A percentile compares a stretch with the other conserved stretches of the same genome.
phyloP scores from a whole-genome alignment of 176 grass and related monocot species.

The Triticum turgidum region DNA sequence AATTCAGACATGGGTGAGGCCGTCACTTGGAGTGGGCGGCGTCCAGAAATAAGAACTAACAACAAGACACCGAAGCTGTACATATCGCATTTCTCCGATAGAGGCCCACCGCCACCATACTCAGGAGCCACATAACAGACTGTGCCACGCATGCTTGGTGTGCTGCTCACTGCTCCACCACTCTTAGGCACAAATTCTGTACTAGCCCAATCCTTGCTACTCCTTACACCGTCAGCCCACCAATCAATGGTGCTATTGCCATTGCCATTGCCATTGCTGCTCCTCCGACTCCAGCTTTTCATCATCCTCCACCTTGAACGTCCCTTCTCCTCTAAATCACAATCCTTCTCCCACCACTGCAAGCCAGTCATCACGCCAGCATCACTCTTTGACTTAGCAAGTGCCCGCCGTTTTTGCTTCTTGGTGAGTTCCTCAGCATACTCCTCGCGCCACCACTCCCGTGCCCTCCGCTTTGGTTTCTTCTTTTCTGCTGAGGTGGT shows the following conservation, averaged over 20 bases:
- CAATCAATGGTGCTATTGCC: conserved; percentile 37
- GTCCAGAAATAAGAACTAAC: conserved; percentile 84
- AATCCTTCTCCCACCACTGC: conserved; percentile 84
- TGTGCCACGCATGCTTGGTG: conserved; percentile 94
- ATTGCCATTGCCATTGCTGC: conserved; percentile 40
- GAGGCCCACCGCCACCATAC: conserved; percentile 64
- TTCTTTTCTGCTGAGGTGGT: conserved; percentile 41
- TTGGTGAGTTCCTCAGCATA: conserved; percentile 87
- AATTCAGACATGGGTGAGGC: conserved; percentile 87
- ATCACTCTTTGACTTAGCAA: conserved; percentile 67
- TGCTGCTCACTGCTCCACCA: conserved; percentile 82
- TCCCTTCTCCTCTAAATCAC: conserved; percentile 48
- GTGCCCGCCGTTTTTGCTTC: conserved; percentile 62
- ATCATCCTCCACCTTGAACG: conserved; percentile 70
- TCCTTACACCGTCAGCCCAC: conserved; percentile 65
- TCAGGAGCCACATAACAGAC: conserved; percentile 98
- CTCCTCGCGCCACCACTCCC: conserved; percentile 98
- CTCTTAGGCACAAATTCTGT: conserved; percentile 69
- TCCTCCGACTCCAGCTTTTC: conserved; percentile 68
- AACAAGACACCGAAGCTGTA: conserved; percentile 92
- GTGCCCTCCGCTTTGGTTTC: conserved; percentile 57
- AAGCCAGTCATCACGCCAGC: conserved; percentile 30
- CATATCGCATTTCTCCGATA: conserved; percentile 97
- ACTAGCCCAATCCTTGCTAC: conserved; percentile 58
- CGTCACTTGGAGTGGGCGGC: conserved; percentile 80